Evolutionary conservation across 2,329 filamentous ascomycete genomes (phyloP), one percentile per base, ranked within the genome.

Genomic region (Colletotrichum orbiculare): DNA sequence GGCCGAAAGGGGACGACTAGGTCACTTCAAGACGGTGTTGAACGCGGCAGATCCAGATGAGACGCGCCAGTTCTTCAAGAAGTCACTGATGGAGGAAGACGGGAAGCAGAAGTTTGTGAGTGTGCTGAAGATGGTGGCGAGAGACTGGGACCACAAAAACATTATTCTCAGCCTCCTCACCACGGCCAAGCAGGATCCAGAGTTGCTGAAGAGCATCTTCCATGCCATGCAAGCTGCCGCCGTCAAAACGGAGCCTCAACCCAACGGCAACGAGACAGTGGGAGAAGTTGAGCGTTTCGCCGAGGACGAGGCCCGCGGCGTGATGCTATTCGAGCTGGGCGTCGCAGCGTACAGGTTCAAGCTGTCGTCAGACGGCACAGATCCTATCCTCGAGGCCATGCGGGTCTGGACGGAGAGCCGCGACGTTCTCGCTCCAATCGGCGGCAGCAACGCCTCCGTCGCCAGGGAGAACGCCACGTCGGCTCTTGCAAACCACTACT

Each of bases 401-500:
- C 25, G 33, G 34, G 33, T 52, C 38, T 52, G 48, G 48, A 52
- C 34, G 0, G 34, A 52, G 34, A 52, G 48, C 48, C 15, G 34
- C 11, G 48, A 52, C 33, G 15, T 35, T 17, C 48, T 52, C 34
- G 38, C 15, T 10, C 35, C 13, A 35, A 15, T n/a, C 9, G 48
- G 48, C 34, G 48, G 48, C 33, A 25, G 33, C 1, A 37, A 10
- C 34, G 33, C 48, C 9, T 34, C 34, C 3, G 11, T 10, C 8
- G 48, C 34, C 10, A 33, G 48, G 3, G 15, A 10, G 4, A 52
- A 37, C 15, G 48, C 48, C 34, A 52, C 34, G 15, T 52, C 48
- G 4, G 48, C 48, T 10, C 48, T 52, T 7, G 8, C 48, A 15
- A 52, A 52, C 2, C 48, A 52, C 48, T 52, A 52, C 12, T 52